A percentile compares a stretch with the other conserved stretches of the same genome.
Conservation (phyloP, 805 yeast genomes). For the Metschnikowia gelsemii region DNA sequence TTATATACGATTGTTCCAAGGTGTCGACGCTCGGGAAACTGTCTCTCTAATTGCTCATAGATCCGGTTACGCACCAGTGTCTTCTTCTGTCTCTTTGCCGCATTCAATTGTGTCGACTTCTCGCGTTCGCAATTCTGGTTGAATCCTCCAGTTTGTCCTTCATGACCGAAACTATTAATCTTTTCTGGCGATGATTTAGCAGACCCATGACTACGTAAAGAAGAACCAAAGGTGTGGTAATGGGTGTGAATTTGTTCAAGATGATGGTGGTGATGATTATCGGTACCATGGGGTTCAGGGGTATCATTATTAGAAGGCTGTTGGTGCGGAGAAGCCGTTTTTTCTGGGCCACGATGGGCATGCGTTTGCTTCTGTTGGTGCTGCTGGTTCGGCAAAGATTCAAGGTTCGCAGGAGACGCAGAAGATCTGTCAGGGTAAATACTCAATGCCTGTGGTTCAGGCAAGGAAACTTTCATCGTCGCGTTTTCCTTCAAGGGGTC, state of each 20-base stretch:
- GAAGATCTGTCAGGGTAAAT: too few species aligned
- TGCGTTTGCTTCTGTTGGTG: too few species aligned
- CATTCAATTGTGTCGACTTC: background rate
- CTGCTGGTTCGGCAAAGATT: background rate
- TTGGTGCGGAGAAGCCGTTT: too few species aligned
- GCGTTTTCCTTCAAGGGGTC: background rate
- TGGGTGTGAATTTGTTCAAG: conserved; percentile 16
- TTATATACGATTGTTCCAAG: conserved; percentile 46
- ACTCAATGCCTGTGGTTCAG: conserved; percentile 12
- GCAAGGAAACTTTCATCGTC: conserved; percentile 4
- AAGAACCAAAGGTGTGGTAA: too few species aligned
- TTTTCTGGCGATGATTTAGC: too few species aligned
- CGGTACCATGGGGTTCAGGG: too few species aligned
- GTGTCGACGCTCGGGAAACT: conserved; percentile 33
- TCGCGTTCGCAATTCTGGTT: background rate
- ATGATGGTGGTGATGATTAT: conserved; percentile 4
- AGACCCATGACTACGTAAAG: too few species aligned
- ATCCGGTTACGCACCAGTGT: conserved; percentile 23
- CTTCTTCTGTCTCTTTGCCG: conserved; percentile 6
- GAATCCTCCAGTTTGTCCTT: too few species aligned
- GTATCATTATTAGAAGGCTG: too few species aligned
- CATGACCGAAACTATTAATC: too few species aligned
- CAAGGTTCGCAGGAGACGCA: background rate
- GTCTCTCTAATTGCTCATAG: conserved; percentile 18
- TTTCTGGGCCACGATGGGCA: too few species aligned